Evolutionary conservation across 2,329 filamentous ascomycete species (phyloP).

Genomic region (Hyphodiscus sp.): DNA sequence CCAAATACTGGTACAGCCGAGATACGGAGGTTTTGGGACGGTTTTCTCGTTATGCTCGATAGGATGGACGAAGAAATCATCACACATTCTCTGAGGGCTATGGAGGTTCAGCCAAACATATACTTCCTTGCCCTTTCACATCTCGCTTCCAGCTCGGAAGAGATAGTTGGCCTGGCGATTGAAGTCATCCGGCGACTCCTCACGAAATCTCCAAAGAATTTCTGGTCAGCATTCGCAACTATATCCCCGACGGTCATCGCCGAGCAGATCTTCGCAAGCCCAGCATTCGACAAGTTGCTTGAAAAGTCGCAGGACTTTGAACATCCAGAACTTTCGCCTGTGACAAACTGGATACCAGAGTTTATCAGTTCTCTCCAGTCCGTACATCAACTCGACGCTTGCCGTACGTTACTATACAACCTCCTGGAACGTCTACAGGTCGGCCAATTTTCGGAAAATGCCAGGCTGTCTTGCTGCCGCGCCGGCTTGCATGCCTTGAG

Average conservation of each 20-base stretch:
- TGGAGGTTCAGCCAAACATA: slow-evolving; percentile 71
- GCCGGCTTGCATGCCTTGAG: slow-evolving; percentile 57
- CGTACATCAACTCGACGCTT: slow-evolving; percentile 71
- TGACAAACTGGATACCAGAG: slow-evolving; percentile 71
- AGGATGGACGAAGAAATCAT: slow-evolving; percentile 69
- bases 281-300: slow-evolving; percentile 56
- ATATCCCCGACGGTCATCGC: slow-evolving; percentile 74
- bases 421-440: slow-evolving; percentile 62
- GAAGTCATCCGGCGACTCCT: slow-evolving; percentile 65
- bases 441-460: slow-evolving; percentile 45
- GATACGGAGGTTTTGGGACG: slow-evolving; percentile 74
- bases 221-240: slow-evolving; percentile 83
- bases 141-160: slow-evolving; percentile 42
- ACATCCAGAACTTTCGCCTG: slow-evolving; percentile 46
- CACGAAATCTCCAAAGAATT: slow-evolving; percentile 68
- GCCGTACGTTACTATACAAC: slow-evolving; percentile 69
- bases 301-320: slow-evolving; percentile 50
- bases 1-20: slow-evolving; percentile 40
- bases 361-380: slow-evolving; percentile 73
- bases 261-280: slow-evolving; percentile 76
- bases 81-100: slow-evolving; percentile 67
- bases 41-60: slow-evolving; percentile 65
- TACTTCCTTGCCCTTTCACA: slow-evolving; percentile 56
- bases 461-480: slow-evolving; percentile 55
- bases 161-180: slow-evolving; percentile 62